Base-by-base conservation (phyloP, 306 rosid species). In the Macrotyloma uniflorum region DNA sequence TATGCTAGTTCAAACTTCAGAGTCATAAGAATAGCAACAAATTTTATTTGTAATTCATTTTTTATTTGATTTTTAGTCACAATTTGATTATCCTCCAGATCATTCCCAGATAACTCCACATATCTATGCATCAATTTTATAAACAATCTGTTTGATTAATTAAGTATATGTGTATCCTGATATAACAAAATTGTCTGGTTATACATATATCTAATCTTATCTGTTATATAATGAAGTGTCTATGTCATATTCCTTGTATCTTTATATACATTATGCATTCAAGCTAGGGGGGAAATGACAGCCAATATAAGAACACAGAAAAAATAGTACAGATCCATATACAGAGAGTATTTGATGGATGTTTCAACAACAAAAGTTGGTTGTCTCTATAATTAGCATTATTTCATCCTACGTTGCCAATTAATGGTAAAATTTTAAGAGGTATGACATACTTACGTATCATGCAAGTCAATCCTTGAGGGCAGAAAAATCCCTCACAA, bases 401-500 rank as follows among this genome's bases (percentile, higher is more conserved):
- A 32, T 20, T 18, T 20, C 54, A 53, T 51, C 24, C 54, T 40
- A 16, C 24, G 28, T 67, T 35, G 19, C 26, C 11, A 33, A 50
- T 30, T 47, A 10, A 74, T 58, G 68, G 40, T 47, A 46, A 65
- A 76, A 28, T 6, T 23, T 72, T 8, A 42, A 54, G 73, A 67
- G 46, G 80, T 58, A 81, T 63, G 47, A 82, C 86, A 66, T 86
- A 84, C 94, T 88, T 90, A 90, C 95, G 88, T 81, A 90, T 90
- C 97, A 92, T 92, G 88, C 97, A 92, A 73, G 97, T 92, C 76
- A 92, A 68, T 28, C 97, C 97, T 45, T 76, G 86, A 55, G 95
- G 97, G 63, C 95, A 92, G 80, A 92, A 92, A 83, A 92, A 92
- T 19, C 97, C 97, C 75, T 87, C 93, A 61, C 97, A 92, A 81